Evolutionary conservation across 1,284 basidiomycete species (phyloP).

Genomic region (Heimioporus retisporus): DNA sequence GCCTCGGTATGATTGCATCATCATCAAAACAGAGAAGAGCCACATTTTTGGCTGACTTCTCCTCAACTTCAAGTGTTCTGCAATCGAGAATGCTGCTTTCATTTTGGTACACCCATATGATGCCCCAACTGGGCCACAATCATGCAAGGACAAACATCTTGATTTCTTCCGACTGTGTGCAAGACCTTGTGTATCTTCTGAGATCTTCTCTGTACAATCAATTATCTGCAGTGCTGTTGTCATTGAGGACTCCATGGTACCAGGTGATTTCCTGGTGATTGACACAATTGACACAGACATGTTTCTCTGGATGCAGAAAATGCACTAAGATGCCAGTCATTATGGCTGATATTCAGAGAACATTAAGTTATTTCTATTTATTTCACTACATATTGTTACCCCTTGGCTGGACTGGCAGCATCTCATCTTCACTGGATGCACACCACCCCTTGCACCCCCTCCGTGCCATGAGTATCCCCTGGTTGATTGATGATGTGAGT

Average conservation of each 20-base stretch:
- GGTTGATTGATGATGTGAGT: constrained; percentile 74
- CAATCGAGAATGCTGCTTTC: neutral
- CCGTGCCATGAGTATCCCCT: constrained; percentile 57
- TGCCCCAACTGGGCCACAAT: too few relatives aligned
- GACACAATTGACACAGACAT: neutral
- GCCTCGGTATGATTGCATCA: neutral
- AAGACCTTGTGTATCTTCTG: neutral
- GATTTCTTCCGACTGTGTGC: neutral
- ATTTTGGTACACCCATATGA: neutral
- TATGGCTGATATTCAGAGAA: too few relatives aligned
- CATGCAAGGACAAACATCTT: neutral
- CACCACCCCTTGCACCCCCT: constrained; percentile 60
- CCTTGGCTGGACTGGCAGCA: too few relatives aligned
- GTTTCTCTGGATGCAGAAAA: neutral
- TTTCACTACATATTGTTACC: too few relatives aligned
- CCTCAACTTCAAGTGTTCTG: neutral
- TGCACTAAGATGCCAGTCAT: too few relatives aligned
- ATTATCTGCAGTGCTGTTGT: neutral
- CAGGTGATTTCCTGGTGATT: neutral
- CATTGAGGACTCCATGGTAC: neutral
- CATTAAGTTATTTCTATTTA: too few relatives aligned
- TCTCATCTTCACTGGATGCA: constrained; percentile 57
- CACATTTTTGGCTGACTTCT: neutral
- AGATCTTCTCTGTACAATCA: neutral
- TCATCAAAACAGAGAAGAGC: neutral